These are phyloP conservation scores for Colletotrichum graminicola DNA, from an alignment of 2,329 filamentous ascomycete species.

Conservation along the genomic window DNA sequence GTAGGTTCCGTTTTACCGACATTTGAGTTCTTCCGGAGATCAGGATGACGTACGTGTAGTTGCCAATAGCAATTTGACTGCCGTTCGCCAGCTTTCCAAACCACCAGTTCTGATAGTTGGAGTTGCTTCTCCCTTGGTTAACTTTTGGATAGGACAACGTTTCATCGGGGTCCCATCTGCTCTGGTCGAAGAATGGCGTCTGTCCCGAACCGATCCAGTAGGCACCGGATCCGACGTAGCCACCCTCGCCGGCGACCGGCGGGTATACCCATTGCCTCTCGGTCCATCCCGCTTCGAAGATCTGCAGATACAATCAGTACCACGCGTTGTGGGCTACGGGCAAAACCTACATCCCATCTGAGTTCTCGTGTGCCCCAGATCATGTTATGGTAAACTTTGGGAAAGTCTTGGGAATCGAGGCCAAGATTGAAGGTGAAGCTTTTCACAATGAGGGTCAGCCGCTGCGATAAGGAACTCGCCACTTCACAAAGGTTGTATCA, in stretches of 20 bases:
- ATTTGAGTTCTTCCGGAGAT: neutral
- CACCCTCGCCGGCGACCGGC: conserved; percentile 52
- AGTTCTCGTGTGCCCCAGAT: conserved; percentile 44
- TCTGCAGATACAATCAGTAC: conserved; percentile 39
- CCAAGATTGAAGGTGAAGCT: conserved; percentile 72
- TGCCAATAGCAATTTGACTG: conserved; percentile 54
- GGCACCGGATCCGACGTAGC: conserved; percentile 57
- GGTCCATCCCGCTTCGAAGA: conserved; percentile 55
- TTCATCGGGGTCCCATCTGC: conserved; percentile 44
- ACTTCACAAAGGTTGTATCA: neutral
- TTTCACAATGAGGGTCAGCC: neutral
- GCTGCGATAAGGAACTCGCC: too few species aligned
- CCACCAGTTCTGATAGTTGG: conserved; percentile 53
- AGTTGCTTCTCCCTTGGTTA: conserved; percentile 37
- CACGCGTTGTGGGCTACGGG: too few species aligned
- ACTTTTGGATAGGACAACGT: conserved; percentile 46
- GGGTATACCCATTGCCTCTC: conserved; percentile 59
- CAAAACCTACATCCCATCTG: conserved; percentile 41
- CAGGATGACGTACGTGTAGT: conserved; percentile 52
- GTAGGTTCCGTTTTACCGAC: too few species aligned
- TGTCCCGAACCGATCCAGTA: conserved; percentile 43
- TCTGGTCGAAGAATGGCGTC: conserved; percentile 42
- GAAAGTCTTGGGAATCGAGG: conserved; percentile 56
- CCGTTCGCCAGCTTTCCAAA: conserved; percentile 59
- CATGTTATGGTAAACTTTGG: conserved; percentile 40